Evolutionary conservation across 139 green algal genomes (phyloP), one percentile per base, ranked within the genome.

Genomic region (Microglena sp.): DNA sequence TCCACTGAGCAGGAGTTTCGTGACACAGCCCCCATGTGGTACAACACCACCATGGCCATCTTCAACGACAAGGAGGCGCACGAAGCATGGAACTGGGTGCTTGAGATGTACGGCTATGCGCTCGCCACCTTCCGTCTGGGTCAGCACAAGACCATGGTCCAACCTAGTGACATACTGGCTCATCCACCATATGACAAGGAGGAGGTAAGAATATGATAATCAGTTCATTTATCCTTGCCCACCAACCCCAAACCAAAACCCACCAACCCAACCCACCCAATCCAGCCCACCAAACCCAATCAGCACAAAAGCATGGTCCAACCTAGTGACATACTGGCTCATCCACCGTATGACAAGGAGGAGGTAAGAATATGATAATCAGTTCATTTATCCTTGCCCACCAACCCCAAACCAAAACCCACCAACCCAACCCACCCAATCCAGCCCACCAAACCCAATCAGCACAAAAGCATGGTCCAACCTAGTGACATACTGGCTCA

Each of bases 151-250:
- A 59, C 55, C 40, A 59, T 79, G 45, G 53, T 53, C 50, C 27
- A 24, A 4, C 33, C 34, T 3, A 2, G 2, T 18, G 68, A 66
- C 45, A 36, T 79, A 50, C 64, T 79, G 50, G 58, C 73, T 0
- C 93, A 98, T 68, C 91, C 93, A 26, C 93, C 93, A 6, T 98
- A 80, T 67, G 91, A 97, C 79, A 82, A 62, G 6, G 70, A 73
- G 24, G 57, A 86, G 58, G 55, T 72, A 57, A 53, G 33, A n/a
- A n/a, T n/a, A n/a, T n/a, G n/a, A n/a, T n/a, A n/a, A n/a, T n/a
- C n/a, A n/a, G n/a, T n/a, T n/a, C n/a, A n/a, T n/a, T n/a, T n/a
- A n/a, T n/a, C n/a, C n/a, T n/a, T n/a, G n/a, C n/a, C n/a, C n/a
- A n/a, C n/a, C n/a, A n/a, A n/a, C n/a, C n/a, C n/a, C n/a, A n/a